Conservation (phyloP, 305 asterid genomes). For the Fraxinus greggii region DNA sequence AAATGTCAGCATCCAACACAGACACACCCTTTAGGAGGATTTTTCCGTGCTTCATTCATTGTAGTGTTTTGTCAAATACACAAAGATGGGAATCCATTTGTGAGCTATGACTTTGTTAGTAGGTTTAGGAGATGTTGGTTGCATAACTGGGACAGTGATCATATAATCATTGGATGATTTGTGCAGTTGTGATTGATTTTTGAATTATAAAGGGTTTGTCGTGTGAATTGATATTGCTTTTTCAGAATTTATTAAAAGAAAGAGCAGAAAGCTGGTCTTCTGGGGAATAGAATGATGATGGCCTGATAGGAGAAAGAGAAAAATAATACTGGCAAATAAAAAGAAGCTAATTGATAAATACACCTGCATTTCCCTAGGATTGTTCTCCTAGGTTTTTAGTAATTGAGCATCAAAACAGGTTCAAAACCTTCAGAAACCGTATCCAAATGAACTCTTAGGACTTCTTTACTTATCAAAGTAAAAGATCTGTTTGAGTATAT, state of each 20-base stretch:
- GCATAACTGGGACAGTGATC: background rate
- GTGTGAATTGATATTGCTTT: background rate
- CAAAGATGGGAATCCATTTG: background rate
- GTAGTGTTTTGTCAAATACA: background rate
- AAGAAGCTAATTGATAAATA: slow-evolving; percentile 1
- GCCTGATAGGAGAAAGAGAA: background rate
- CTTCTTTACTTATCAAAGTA: background rate
- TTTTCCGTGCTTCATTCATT: background rate
- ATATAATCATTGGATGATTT: background rate
- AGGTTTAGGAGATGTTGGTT: background rate
- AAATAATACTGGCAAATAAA: background rate
- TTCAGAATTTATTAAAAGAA: background rate
- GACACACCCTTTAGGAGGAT: background rate
- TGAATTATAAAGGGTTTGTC: background rate
- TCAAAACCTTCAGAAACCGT: background rate
- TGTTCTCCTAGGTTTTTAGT: background rate
- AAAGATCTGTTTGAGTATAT: background rate
- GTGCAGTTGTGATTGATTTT: background rate
- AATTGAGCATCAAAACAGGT: background rate
- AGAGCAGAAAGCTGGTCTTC: background rate
- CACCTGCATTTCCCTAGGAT: background rate
- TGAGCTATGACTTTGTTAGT: background rate
- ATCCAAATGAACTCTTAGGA: background rate
- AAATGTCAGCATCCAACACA: background rate
- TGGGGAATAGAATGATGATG: background rate